A percentile compares a stretch with the other conserved stretches of the same genome.
Evolutionary conservation across 305 asterid genomes (phyloP).

Genomic region (Coffea humblotiana): DNA sequence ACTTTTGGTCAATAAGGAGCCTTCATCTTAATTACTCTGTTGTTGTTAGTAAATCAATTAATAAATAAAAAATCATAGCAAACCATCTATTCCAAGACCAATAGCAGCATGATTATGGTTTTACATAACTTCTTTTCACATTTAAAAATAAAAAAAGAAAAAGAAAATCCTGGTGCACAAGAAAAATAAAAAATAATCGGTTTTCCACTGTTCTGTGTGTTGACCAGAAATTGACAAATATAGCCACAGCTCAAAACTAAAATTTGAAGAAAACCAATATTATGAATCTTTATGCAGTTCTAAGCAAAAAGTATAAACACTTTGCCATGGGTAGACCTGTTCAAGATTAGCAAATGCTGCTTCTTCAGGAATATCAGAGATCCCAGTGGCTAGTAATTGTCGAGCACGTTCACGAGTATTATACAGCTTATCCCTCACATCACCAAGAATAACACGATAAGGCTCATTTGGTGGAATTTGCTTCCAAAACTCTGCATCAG

Average conservation of each 20-base stretch:
- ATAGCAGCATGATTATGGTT: too few relatives aligned
- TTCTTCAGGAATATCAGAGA: conserved; percentile 56
- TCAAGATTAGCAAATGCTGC: conserved; percentile 45
- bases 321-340: conserved; percentile 25
- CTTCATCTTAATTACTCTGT: too few relatives aligned
- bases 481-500: conserved; percentile 81
- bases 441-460: conserved; percentile 84
- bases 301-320: neutral
- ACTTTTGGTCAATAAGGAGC: too few relatives aligned
- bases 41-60: too few relatives aligned
- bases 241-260: neutral
- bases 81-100: too few relatives aligned
- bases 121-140: too few relatives aligned
- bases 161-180: too few relatives aligned
- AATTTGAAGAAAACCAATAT: neutral
- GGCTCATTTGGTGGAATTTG: conserved; percentile 87
- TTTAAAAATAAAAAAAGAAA: too few relatives aligned
- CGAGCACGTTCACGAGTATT: conserved; percentile 85
- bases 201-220: too few relatives aligned
- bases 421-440: conserved; percentile 88
- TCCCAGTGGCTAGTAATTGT: conserved; percentile 56
- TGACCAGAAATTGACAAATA: neutral
- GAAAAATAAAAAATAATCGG: too few relatives aligned
- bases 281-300: neutral
- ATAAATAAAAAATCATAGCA: too few relatives aligned